Conservation (phyloP, 768 basidiomycete genomes). For the Lentinula edodes region DNA sequence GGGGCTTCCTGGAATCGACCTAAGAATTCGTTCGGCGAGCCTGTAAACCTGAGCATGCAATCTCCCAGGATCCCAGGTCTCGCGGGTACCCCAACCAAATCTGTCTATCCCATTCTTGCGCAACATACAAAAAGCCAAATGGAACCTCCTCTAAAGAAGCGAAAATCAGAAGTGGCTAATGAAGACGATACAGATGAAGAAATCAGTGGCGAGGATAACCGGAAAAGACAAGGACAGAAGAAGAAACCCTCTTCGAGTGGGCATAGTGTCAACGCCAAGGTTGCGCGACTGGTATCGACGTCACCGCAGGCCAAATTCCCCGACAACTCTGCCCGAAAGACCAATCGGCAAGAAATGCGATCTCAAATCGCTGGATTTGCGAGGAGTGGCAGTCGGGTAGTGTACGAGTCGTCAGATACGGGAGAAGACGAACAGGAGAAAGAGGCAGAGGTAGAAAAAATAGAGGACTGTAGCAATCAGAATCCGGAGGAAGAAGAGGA, state of each 20-base stretch:
- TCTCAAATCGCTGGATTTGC: slow-evolving; percentile 46
- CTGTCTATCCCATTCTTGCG: neutral
- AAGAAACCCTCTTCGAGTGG: neutral
- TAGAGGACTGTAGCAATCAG: slow-evolving; percentile 12
- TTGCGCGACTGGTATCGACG: neutral
- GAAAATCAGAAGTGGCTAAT: neutral
- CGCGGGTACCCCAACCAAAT: neutral
- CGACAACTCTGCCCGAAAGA: neutral
- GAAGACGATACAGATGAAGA: neutral
- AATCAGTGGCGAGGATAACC: neutral
- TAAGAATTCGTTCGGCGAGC: neutral
- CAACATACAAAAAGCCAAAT: neutral
- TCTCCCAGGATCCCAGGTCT: neutral
- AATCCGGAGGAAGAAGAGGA: slow-evolving; percentile 12
- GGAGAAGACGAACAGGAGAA: slow-evolving; percentile 14
- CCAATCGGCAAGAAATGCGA: slow-evolving; percentile 1
- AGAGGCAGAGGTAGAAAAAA: slow-evolving; percentile 17
- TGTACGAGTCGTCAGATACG: slow-evolving; percentile 12
- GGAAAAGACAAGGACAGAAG: neutral
- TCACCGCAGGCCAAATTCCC: neutral
- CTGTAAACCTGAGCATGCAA: too few relatives aligned
- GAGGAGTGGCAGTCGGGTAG: slow-evolving; percentile 36
- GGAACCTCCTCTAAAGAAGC: slow-evolving; percentile 3
- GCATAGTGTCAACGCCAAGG: neutral
- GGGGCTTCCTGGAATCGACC: slow-evolving; percentile 2